These are phyloP conservation scores for Linanthus parryae DNA, from an alignment of 148 eudicot genomes.

Conservation along the genomic window DNA sequence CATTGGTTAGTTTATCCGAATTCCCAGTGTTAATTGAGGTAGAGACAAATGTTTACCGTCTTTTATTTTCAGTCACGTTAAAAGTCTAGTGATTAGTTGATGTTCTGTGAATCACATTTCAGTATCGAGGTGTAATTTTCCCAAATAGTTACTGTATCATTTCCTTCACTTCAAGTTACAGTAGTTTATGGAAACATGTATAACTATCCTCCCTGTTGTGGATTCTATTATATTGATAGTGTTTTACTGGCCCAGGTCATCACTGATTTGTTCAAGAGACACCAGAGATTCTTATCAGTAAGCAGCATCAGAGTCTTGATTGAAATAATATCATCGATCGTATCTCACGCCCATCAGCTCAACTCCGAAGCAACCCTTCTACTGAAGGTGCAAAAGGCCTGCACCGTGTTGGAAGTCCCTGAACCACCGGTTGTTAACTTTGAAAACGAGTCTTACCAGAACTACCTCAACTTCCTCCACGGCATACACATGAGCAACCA, in stretches of 20 bases:
- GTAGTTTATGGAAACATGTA: no score
- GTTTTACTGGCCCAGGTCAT: conserved; percentile 45
- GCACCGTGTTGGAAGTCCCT: conserved; percentile 71
- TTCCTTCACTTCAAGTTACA: no score
- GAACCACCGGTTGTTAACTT: conserved; percentile 83
- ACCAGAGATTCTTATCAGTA: conserved; percentile 43
- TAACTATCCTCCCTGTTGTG: no score
- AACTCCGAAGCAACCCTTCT: conserved; percentile 42
- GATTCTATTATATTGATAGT: no score
- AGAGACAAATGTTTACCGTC: no score
- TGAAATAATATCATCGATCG: conserved; percentile 49
- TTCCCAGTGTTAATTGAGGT: no score
- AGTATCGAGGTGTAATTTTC: no score
- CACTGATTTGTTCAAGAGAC: conserved; percentile 67
- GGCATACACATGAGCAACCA: conserved; percentile 39
- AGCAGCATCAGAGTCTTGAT: conserved; percentile 49
- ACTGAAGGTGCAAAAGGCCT: conserved; percentile 58
- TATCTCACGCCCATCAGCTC: conserved; percentile 64
- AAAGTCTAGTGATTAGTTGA: no score
- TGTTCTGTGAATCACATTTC: no score
- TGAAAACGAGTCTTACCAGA: conserved; percentile 71
- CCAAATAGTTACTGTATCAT: no score
- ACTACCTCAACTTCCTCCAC: conserved; percentile 59
- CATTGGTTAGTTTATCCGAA: no score
- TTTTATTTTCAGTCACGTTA: no score